Percentiles rank a stretch among this genome's conserved stretches.
Conservation (phyloP, 208 protist genomes). For the Trypanosoma avium region DNA sequence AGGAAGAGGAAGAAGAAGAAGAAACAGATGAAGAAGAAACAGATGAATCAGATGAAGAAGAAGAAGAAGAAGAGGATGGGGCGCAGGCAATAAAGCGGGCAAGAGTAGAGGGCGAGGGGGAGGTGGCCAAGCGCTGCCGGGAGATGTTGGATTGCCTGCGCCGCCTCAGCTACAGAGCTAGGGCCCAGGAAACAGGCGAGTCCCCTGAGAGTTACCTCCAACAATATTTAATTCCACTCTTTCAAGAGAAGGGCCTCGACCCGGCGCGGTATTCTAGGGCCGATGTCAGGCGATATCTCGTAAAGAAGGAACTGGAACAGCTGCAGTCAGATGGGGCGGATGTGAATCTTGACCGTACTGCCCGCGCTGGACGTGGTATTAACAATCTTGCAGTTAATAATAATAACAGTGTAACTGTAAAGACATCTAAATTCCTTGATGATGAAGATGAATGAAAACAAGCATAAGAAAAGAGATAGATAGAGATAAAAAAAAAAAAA, state of each 20-base stretch:
- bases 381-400: constrained; percentile 27
- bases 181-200: constrained; percentile 49
- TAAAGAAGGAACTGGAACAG: constrained; percentile 64
- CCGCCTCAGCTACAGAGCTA: constrained; percentile 61
- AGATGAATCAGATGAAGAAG: constrained; percentile 27
- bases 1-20: constrained; percentile 34
- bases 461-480: no score
- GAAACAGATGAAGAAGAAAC: constrained; percentile 44
- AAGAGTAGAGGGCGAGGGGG: constrained; percentile 30
- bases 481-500: no score
- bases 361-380: constrained; percentile 61
- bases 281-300: constrained; percentile 67
- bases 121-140: constrained; percentile 55
- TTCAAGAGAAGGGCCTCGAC: constrained; percentile 70
- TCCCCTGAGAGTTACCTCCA: constrained; percentile 61
- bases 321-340: constrained; percentile 78
- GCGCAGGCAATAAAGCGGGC: constrained; percentile 46
- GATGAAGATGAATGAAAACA: no score
- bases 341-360: constrained; percentile 57
- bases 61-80: constrained; percentile 19
- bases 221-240: constrained; percentile 59
- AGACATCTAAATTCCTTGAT: constrained; percentile 66
- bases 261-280: constrained; percentile 53
- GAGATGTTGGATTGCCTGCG: constrained; percentile 73
- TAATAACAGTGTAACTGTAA: constrained; percentile 17